Base-by-base conservation (phyloP, 805 yeast genomes). In the Ogataea corticis region DNA sequence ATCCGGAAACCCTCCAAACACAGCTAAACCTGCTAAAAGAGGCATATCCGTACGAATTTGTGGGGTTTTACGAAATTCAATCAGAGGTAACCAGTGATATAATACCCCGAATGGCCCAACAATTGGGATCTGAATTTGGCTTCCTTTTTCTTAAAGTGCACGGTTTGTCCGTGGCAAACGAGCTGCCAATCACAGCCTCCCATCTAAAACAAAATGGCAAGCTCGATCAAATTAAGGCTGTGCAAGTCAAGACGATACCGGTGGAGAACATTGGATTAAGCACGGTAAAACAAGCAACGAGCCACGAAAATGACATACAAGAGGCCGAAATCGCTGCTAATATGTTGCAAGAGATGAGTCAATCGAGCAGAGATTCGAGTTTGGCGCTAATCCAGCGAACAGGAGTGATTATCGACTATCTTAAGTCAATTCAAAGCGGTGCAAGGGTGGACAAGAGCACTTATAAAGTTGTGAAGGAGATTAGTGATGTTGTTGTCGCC, bases 41-140 rank as follows among this genome's bases (percentile, higher is more conserved):
- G 36, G 49, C 59, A 4, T 58, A 62, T 32, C 45, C 59, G 2
- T 54, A 59, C 31, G 33, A 40, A 17, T 42, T 62, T 9, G 49
- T 62, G n/a, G 66, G 66, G 2, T 44, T 58, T 18, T 62, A 57
- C 43, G 29, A 36, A 2, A 46, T 53, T 2, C 34, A 47, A 10
- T 29, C 42, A 2, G 17, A 11, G n/a, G 16, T 7, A 27, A 5
- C 15, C 3, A 7, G 9, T 9, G 38, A 23, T 29, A 30, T n/a
- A n/a, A 11, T 33, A 33, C 17, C 7, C 7, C 11, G 32, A 17
- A 23, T 25, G 4, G 31, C 4, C 4, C 18, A 11, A 4, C 15
- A 31, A 21, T 21, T 21, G 25, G 5, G 7, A 5, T 16, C 7
- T 17, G 11, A 16, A n/a, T 11, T 17, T 16, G 29, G 15, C 15